These are phyloP conservation scores for Neophaeococcomyces mojaviensis DNA, from an alignment of 2,329 filamentous ascomycete genomes.

Conservation along the genomic window DNA sequence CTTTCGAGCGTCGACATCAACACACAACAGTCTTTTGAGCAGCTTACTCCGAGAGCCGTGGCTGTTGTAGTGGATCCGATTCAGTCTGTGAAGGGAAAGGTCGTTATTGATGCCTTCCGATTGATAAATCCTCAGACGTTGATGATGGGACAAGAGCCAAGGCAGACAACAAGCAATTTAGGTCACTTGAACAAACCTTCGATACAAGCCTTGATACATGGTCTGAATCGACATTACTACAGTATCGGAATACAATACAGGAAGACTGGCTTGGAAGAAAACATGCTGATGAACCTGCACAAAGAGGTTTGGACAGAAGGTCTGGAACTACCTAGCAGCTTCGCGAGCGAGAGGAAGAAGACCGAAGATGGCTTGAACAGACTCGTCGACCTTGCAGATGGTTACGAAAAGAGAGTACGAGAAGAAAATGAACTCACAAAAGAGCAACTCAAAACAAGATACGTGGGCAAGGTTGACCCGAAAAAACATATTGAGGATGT, in stretches of 20 bases:
- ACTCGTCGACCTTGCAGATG: slow-evolving; percentile 81
- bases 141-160: slow-evolving; percentile 95
- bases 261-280: slow-evolving; percentile 95
- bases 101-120: slow-evolving; percentile 97
- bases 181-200: slow-evolving; percentile 98
- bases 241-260: slow-evolving; percentile 97
- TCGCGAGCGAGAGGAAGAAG: slow-evolving; percentile 70
- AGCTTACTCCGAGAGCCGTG: slow-evolving; percentile 90
- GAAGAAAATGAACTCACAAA: slow-evolving; percentile 96
- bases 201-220: slow-evolving; percentile 98
- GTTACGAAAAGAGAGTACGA: slow-evolving; percentile 97
- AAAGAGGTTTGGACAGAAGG: slow-evolving; percentile 99
- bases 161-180: slow-evolving; percentile 94
- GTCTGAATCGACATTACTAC: slow-evolving; percentile 97
- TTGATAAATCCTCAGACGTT: slow-evolving; percentile 96
- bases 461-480: slow-evolving; percentile 96
- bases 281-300: slow-evolving; percentile 99
- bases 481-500: slow-evolving; percentile 99
- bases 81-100: slow-evolving; percentile 98
- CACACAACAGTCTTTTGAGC: slow-evolving; percentile 99
- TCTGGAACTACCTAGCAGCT: slow-evolving; percentile 94
- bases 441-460: slow-evolving; percentile 96
- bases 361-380: slow-evolving; percentile 85
- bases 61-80: slow-evolving; percentile 98
- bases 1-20: slow-evolving; percentile 98